Evolutionary conservation across 495 filamentous ascomycete genomes (phyloP).

Genomic region (Tuber aestivum): DNA sequence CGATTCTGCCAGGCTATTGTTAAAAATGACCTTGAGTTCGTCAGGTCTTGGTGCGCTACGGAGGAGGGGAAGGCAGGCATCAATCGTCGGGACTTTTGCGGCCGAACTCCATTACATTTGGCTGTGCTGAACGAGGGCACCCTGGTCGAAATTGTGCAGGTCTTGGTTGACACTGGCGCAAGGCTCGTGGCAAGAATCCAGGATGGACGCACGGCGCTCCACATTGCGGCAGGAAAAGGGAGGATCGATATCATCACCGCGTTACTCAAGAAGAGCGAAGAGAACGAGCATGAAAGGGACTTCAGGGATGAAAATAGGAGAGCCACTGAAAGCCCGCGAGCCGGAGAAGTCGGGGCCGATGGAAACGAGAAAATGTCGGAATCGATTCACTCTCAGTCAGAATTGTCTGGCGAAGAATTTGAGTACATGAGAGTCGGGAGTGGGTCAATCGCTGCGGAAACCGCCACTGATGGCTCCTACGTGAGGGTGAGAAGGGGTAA

Average conservation of each 20-base stretch:
- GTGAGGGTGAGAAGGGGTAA: constrained; percentile 47
- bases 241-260: constrained; percentile 61
- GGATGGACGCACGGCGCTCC: constrained; percentile 72
- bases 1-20: constrained; percentile 70
- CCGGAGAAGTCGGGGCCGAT: constrained; percentile 10
- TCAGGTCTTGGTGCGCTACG: constrained; percentile 61
- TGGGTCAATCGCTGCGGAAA: constrained; percentile 27
- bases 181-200: constrained; percentile 64
- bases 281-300: constrained; percentile 63
- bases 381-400: neutral
- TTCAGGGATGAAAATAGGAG: constrained; percentile 52
- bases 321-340: constrained; percentile 33
- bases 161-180: constrained; percentile 65
- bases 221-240: constrained; percentile 67
- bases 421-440: constrained; percentile 34
- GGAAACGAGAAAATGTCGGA: neutral
- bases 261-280: constrained; percentile 61
- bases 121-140: constrained; percentile 61
- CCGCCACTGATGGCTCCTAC: constrained; percentile 38
- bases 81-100: constrained; percentile 68
- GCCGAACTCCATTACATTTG: constrained; percentile 70
- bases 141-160: constrained; percentile 62
- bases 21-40: constrained; percentile 58
- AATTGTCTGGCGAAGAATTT: neutral
- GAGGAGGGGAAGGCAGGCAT: constrained; percentile 52